phyloP scores from a whole-genome alignment of 768 basidiomycete genomes.

The Trametes gibbosa region DNA sequence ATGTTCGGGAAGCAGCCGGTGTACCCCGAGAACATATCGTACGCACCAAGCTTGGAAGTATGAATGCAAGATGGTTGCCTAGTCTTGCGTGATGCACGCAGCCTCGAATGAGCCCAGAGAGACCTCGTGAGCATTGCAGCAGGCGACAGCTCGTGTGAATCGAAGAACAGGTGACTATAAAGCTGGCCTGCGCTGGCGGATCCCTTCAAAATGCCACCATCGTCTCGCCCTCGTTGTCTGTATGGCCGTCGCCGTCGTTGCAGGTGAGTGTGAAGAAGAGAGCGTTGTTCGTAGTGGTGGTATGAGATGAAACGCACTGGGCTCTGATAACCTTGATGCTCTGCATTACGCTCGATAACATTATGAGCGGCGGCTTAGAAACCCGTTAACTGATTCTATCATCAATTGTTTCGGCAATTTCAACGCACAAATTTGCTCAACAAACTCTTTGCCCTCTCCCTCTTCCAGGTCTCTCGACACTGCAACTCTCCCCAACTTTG shows the following conservation, averaged over 20 bases:
- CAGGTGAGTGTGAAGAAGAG: neutral
- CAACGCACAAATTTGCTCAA: constrained; percentile 1
- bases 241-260: neutral
- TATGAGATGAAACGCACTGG: constrained; percentile 59
- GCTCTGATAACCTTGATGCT: constrained; percentile 58
- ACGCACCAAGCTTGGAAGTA: neutral
- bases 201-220: constrained; percentile 1
- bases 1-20: no score
- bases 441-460: neutral
- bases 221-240: neutral
- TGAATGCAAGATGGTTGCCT: neutral
- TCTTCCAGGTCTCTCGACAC: neutral
- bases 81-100: neutral
- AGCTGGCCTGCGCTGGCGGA: neutral
- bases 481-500: neutral
- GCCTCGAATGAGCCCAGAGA: neutral
- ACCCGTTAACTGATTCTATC: constrained; percentile 53
- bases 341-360: constrained; percentile 48
- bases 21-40: no score
- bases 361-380: constrained; percentile 58
- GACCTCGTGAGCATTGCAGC: neutral
- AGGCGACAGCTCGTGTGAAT: constrained; percentile 7
- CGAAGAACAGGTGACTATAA: constrained; percentile 10
- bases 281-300: neutral
- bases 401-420: neutral